phyloP scores from a whole-genome alignment of 139 green algal species.

The Choricystis sp. region DNA sequence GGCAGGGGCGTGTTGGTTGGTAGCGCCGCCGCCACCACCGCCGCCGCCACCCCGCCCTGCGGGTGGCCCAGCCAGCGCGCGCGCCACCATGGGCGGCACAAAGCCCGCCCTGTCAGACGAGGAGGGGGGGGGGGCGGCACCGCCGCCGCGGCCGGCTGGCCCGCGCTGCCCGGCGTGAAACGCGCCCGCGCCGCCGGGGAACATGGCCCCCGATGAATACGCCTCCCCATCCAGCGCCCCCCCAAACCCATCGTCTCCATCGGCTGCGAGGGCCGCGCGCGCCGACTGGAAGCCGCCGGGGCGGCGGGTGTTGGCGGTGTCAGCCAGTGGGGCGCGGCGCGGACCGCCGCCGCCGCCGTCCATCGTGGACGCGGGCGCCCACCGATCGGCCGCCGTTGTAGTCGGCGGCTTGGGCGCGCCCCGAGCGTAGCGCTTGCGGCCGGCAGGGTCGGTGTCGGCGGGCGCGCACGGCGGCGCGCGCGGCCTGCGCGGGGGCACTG shows the following conservation, averaged over 20 bases:
- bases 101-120: neutral
- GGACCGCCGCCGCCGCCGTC: no score
- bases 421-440: neutral
- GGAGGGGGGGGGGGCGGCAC: neutral
- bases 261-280: neutral
- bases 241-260: neutral
- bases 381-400: no score
- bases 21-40: no score
- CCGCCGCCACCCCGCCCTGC: no score
- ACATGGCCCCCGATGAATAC: conserved; percentile 2
- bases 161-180: neutral
- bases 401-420: no score
- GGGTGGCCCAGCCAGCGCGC: neutral
- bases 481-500: neutral
- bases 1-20: neutral
- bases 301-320: neutral
- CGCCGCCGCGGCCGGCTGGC: no score
- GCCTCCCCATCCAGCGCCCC: neutral
- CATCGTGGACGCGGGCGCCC: no score
- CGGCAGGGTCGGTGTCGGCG: neutral
- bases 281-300: neutral
- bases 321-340: no score
- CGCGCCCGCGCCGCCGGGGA: neutral
- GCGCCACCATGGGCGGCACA: neutral
- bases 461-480: neutral